phyloP scores from a whole-genome alignment of 202 grass and related monocot species.

The Panicum virgatum region DNA sequence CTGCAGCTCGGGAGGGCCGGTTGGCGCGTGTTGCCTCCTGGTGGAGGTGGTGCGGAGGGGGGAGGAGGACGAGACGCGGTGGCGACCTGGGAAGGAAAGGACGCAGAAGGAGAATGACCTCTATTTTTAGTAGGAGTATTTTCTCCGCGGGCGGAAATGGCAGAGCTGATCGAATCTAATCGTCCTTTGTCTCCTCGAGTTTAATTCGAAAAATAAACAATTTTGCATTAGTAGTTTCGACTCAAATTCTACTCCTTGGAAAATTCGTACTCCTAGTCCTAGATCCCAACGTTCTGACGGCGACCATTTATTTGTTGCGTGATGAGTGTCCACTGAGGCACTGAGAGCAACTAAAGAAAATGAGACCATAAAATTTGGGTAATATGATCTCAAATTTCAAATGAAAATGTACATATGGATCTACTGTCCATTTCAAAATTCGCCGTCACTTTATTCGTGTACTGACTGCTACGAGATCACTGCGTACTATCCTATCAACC shows the following conservation, averaged over 20 bases:
- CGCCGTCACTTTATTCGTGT: background rate
- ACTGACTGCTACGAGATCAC: background rate
- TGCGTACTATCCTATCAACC: background rate
- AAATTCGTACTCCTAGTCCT: background rate
- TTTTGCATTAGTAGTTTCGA: background rate
- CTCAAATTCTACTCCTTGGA: background rate
- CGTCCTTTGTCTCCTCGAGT: background rate
- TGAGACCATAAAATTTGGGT: background rate
- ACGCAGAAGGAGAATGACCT: constrained; percentile 27
- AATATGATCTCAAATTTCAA: background rate
- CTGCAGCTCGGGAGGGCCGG: constrained; percentile 23
- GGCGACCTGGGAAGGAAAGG: constrained; percentile 14
- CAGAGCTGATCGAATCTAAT: background rate
- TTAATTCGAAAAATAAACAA: background rate
- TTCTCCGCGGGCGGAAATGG: background rate
- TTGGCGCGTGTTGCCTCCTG: constrained; percentile 18
- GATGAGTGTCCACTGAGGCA: too few species aligned
- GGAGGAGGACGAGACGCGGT: background rate
- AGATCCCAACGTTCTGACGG: background rate
- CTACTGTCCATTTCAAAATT: background rate
- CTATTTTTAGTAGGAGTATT: constrained; percentile 47
- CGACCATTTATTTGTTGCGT: background rate
- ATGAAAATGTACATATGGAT: background rate
- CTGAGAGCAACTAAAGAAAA: background rate
- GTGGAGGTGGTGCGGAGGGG: constrained; percentile 1